Conservation (phyloP, 306 rosid species). For the Trifolium fragiferum region DNA sequence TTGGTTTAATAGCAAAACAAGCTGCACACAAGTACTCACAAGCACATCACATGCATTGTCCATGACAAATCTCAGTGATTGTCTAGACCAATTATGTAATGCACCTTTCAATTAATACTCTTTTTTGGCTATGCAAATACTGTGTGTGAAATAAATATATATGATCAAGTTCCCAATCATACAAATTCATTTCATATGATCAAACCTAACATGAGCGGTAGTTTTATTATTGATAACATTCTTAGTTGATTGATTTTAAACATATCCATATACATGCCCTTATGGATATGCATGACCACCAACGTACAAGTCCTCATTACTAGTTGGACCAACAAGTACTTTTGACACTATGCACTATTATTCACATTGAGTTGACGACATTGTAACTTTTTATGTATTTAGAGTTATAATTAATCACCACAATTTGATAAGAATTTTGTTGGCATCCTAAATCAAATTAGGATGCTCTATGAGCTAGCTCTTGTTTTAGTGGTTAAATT, state of each 20-base stretch:
- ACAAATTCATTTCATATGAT: not conserved
- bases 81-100: conserved; percentile 42
- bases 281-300: not conserved
- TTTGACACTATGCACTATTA: not conserved
- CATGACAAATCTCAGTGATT: conserved; percentile 32
- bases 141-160: conserved; percentile 22
- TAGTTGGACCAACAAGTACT: not conserved
- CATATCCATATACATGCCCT: not conserved
- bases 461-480: no score
- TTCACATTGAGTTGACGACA: no score
- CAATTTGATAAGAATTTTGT: no score
- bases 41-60: conserved; percentile 35
- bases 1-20: conserved; percentile 2
- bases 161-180: conserved; percentile 1
- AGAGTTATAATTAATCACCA: no score
- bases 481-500: no score
- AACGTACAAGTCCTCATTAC: not conserved
- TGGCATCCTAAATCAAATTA: no score
- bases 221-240: not conserved
- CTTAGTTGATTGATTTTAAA: not conserved
- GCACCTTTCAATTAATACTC: conserved; percentile 36
- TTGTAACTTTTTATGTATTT: no score
- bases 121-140: conserved; percentile 29
- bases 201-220: not conserved
- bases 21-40: conserved; percentile 9